phyloP scores from a whole-genome alignment of 176 grass and related monocot genomes.

The barley (Hordeum vulgare) region DNA sequence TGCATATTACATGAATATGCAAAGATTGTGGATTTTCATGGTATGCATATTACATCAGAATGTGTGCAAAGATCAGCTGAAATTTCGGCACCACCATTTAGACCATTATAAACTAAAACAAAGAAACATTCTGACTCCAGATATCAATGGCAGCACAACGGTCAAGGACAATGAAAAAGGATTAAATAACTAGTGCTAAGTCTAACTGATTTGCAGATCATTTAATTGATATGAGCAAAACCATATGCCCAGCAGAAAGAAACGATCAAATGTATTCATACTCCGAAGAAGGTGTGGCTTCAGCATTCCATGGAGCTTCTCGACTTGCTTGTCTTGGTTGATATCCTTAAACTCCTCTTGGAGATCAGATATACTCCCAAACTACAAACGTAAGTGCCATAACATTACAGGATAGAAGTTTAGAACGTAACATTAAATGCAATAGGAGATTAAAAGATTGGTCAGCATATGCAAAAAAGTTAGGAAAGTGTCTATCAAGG shows the following conservation, averaged over 20 bases:
- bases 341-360: constrained; percentile 97
- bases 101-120: background rate
- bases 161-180: background rate
- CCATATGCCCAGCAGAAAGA: background rate
- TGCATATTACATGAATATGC: background rate
- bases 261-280: constrained; percentile 38
- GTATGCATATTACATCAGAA: background rate
- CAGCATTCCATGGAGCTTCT: constrained; percentile 93
- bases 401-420: constrained; percentile 2
- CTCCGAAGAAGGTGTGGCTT: constrained; percentile 95
- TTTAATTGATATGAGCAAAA: constrained; percentile 15
- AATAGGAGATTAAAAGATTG: background rate
- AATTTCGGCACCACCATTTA: background rate
- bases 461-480: background rate
- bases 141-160: background rate
- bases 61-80: background rate
- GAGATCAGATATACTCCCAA: constrained; percentile 94
- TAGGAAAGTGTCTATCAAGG: background rate
- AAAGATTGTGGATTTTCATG: background rate
- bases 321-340: constrained; percentile 95
- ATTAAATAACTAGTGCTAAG: background rate
- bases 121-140: background rate
- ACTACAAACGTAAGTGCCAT: constrained; percentile 47
- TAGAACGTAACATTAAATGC: background rate
- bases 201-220: background rate